Evolutionary conservation across 371 early-diverging fungal species (phyloP), one percentile per base, ranked within the genome.

Genomic region (Syncephalastrum sp.): DNA sequence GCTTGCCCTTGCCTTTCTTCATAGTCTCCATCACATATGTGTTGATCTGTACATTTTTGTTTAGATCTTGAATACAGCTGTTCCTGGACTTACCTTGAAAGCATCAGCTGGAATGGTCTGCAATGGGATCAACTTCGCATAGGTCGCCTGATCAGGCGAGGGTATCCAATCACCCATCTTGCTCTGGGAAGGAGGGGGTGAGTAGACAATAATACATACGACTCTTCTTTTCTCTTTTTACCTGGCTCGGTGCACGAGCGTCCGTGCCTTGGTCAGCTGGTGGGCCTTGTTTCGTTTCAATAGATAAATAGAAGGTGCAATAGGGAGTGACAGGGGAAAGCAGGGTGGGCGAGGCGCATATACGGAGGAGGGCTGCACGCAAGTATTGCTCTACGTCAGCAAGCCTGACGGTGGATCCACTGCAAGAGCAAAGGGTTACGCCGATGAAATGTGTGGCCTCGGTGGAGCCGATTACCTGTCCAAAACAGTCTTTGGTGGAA

Each of bases 31-130:
- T 49, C 5, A 66, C 61, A 50, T 57, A 66, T 1, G 55, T 57
- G 19, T 61, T 66, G 19, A 66, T 48, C 57, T 64, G 54, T 38
- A 56, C 5, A 21, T 8, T 15, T n/a, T 2, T 27, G 5, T 43
- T 33, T 38, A 16, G 27, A 14, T 41, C 12, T 10, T 14, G 12
- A 21, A 52, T 46, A 42, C 49, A 61, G 42, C 7, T 33, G 15
- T 46, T 46, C 44, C 23, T 21, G 6, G 23, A 50, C 63, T 66
- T 64, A 78, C 72, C 58, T 64, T 55, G 17, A 77, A 58, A 38
- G 76, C 29, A 43, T 82, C 85, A 16, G 77, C 68, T 15, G 74
- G 64, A 38, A 79, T 61, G 4, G 76, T 68, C 54, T 81, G 78
- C 21, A 84, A 47, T 5, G 82, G 80, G 14, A 76, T 53, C 15